Evolutionary conservation across 1,284 basidiomycete species (phyloP), one percentile per base, ranked within the genome.

Genomic region (Cystobasidium pallidum): DNA sequence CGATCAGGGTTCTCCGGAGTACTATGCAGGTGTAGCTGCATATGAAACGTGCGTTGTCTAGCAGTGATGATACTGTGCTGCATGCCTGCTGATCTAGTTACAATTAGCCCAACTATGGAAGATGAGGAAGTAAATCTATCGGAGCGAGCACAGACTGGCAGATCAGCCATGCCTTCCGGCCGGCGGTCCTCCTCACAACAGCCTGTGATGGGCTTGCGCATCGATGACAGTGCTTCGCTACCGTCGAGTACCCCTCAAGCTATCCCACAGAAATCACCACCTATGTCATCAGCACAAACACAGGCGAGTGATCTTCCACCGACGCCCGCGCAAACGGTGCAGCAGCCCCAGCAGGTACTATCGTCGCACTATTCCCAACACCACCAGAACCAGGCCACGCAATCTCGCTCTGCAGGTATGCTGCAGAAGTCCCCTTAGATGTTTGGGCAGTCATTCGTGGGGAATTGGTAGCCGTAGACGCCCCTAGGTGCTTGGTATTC

Each of bases 1-100:
- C 21, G 70, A 72, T 51, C 47, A 62, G 30, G 70, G 65, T 28
- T 72, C 70, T 28, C 54, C 49, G 24, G 70, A 72, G 47, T 72
- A 59, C 70, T 72, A 66, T 45, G 65, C 52, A 19, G 70, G 70
- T 30, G 64, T 66, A 17, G 64, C 52, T 41, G 26, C 45, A 11
- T 51, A 51, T 21, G 65, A 66, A 36, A 7, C 32, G 57, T 66
- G 26, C 17, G 57, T 26, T 28, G 15, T 26, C 6, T 6, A 30
- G 10, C 1, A 15, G 7, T 19, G 6, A 32, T 2, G 17, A 1
- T 11, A 19, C 3, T 57, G 6, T 8, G n/a, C 30, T 1, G 10
- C 19, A 15, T 36, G 24, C 8, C 54, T 57, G 17, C 34, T n/a
- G 24, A 11, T n/a, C 13, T 26, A 24, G 1, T n/a, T 24, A 11